Evolutionary conservation across 495 filamentous ascomycete genomes (phyloP).

Genomic region (Xylaria acuta): DNA sequence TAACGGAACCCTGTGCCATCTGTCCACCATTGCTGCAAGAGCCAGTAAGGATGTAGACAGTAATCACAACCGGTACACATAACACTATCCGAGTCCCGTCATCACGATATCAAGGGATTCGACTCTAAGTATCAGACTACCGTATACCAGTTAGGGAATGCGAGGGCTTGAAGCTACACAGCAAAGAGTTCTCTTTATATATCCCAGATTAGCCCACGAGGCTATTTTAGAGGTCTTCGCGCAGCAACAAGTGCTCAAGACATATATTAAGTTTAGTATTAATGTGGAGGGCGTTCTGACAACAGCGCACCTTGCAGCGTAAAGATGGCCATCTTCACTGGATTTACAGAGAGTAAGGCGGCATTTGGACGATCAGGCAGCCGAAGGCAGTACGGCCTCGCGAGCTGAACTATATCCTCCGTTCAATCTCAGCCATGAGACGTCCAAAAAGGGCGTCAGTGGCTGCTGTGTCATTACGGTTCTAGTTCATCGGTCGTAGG

Average conservation of each 20-base stretch:
- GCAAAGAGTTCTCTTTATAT: too few species aligned
- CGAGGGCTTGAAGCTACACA: too few species aligned
- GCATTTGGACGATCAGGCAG: slow-evolving; percentile 25
- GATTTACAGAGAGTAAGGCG: slow-evolving; percentile 27
- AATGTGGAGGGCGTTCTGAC: too few species aligned
- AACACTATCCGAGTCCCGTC: not conserved
- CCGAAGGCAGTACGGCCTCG: slow-evolving; percentile 17
- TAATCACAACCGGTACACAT: too few species aligned
- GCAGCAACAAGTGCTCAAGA: too few species aligned
- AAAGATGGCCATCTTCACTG: slow-evolving; percentile 29
- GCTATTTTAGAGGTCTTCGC: too few species aligned
- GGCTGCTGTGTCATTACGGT: slow-evolving; percentile 32
- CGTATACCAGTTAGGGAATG: not conserved
- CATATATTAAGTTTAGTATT: too few species aligned
- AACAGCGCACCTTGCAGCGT: slow-evolving; percentile 31
- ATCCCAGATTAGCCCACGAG: too few species aligned
- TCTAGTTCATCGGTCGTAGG: slow-evolving; percentile 38
- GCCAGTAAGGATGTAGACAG: not conserved
- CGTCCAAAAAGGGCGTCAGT: slow-evolving; percentile 45
- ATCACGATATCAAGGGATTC: not conserved
- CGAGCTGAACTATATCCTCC: slow-evolving; percentile 35
- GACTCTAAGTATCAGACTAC: not conserved
- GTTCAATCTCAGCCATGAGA: slow-evolving; percentile 41
- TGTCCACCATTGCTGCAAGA: not conserved
- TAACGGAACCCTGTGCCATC: not conserved